A percentile compares a stretch with the other conserved stretches of the same genome.
Evolutionary conservation across 1,139 yeast genomes (phyloP).

Genomic region (Chernovozyma aurita): DNA sequence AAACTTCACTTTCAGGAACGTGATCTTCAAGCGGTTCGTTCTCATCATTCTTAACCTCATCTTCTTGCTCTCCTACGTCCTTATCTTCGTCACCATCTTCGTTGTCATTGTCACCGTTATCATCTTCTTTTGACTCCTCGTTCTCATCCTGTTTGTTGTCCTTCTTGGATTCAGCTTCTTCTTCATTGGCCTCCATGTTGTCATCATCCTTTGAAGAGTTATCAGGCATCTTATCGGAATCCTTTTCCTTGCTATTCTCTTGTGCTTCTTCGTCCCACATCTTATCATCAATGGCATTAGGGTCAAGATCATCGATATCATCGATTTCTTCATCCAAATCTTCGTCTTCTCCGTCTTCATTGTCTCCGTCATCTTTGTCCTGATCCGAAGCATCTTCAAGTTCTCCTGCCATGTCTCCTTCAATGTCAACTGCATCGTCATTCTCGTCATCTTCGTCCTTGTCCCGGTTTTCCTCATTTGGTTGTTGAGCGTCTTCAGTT

Average conservation of each 20-base stretch:
- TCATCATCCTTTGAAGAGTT: slow-evolving; percentile 47
- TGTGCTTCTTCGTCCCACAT: slow-evolving; percentile 97
- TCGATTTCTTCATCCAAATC: slow-evolving; percentile 88
- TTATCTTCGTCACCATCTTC: slow-evolving; percentile 51
- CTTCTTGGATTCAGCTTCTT: slow-evolving; percentile 38
- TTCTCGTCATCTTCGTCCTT: slow-evolving; percentile 58
- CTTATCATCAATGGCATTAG: slow-evolving; percentile 93
- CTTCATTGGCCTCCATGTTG: slow-evolving; percentile 62
- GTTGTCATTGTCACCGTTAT: slow-evolving; percentile 31
- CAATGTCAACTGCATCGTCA: slow-evolving; percentile 86
- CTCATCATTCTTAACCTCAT: slow-evolving; percentile 69
- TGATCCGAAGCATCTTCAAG: slow-evolving; percentile 75
- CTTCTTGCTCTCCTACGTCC: slow-evolving; percentile 76
- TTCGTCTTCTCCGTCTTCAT: slow-evolving; percentile 46
- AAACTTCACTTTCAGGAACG: slow-evolving; percentile 76
- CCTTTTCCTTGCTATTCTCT: slow-evolving; percentile 69
- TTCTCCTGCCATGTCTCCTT: slow-evolving; percentile 96
- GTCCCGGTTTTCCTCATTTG: slow-evolving; percentile 70
- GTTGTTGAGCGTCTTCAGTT: slow-evolving; percentile 82
- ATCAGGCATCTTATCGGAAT: slow-evolving; percentile 64
- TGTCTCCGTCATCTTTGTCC: slow-evolving; percentile 55
- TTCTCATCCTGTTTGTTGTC: slow-evolving; percentile 36
- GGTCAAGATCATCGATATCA: slow-evolving; percentile 85
- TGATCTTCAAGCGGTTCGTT: slow-evolving; percentile 65
- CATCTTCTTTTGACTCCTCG: slow-evolving; percentile 17